A percentile compares a stretch with the other conserved stretches of the same genome.
These are phyloP conservation scores for Nakazawaea ishiwadae DNA, from an alignment of 805 yeast species.

Conservation along the genomic window DNA sequence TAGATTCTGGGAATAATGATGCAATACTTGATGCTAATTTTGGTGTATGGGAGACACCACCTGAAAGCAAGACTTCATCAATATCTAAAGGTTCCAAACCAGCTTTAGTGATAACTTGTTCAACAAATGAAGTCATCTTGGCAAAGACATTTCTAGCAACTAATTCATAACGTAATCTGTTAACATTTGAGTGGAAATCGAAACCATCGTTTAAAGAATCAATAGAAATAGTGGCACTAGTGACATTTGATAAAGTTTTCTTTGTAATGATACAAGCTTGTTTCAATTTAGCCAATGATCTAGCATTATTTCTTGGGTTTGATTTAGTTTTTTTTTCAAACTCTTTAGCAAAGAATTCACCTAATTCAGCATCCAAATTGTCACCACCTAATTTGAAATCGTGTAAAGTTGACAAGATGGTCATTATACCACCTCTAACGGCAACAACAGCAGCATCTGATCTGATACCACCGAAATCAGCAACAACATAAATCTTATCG, in stretches of 20 bases:
- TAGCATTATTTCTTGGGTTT: constrained; percentile 74
- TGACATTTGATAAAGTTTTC: constrained; percentile 88
- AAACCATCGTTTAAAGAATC: constrained; percentile 92
- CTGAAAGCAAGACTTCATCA: constrained; percentile 87
- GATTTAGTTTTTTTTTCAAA: constrained; percentile 83
- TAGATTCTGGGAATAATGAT: constrained; percentile 75
- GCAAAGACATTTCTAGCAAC: constrained; percentile 74
- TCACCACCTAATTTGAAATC: constrained; percentile 85
- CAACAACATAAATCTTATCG: constrained; percentile 83
- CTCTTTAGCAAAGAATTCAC: constrained; percentile 86
- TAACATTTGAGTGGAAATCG: constrained; percentile 89
- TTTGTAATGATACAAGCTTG: constrained; percentile 80
- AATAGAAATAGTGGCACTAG: constrained; percentile 84
- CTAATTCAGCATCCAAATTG: constrained; percentile 71
- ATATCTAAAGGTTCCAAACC: constrained; percentile 79
- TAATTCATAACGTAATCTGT: constrained; percentile 91
- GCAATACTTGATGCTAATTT: constrained; percentile 77
- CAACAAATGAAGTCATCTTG: constrained; percentile 74
- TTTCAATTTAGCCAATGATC: constrained; percentile 84
- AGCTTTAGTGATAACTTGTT: constrained; percentile 73
- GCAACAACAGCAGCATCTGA: constrained; percentile 94
- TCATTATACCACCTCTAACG: constrained; percentile 89
- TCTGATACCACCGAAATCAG: constrained; percentile 95
- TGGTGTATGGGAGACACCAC: constrained; percentile 92
- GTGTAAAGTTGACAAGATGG: constrained; percentile 82